Conservation (phyloP, 1,139 yeast species). For the Suhomyces coccinellae region DNA sequence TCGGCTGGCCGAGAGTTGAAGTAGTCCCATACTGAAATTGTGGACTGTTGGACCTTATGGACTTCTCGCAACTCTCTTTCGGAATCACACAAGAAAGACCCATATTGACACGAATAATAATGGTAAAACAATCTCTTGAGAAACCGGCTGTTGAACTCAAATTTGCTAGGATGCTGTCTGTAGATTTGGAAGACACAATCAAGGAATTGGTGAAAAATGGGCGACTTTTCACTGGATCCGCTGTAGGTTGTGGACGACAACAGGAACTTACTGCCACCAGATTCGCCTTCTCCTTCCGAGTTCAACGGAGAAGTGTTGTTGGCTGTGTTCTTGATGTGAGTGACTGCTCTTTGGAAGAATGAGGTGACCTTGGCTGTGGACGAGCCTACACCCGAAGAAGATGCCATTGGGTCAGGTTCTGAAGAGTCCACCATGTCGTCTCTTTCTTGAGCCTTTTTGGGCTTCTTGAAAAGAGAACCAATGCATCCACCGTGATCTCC, state of each 20-base stretch:
- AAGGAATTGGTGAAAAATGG: conserved; percentile 89
- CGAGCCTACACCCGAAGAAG: background rate
- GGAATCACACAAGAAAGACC: conserved; percentile 77
- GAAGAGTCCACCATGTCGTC: conserved; percentile 3
- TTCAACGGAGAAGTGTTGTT: conserved; percentile 18
- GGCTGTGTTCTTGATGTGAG: conserved; percentile 44
- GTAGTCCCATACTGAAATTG: conserved; percentile 92
- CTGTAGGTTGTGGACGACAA: conserved; percentile 28
- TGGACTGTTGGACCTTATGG: conserved; percentile 42
- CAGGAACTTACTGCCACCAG: conserved; percentile 14
- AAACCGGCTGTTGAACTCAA: conserved; percentile 89
- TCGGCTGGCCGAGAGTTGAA: conserved; percentile 75
- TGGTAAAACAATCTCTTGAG: conserved; percentile 82
- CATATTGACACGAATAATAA: conserved; percentile 91
- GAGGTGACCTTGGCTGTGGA: conserved; percentile 22
- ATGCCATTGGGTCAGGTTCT: background rate
- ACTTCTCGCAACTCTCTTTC: conserved; percentile 56
- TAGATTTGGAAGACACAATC: conserved; percentile 84
- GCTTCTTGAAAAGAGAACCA: conserved; percentile 36
- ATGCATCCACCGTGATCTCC: conserved; percentile 67
- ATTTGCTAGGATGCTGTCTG: conserved; percentile 66
- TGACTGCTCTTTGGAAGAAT: conserved; percentile 45
- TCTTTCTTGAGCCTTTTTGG: conserved; percentile 15
- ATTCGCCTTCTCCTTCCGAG: conserved; percentile 7
- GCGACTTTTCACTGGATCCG: conserved; percentile 62